Evolutionary conservation across 768 basidiomycete genomes (phyloP).

Genomic region (Gloeostereum incarnatum): DNA sequence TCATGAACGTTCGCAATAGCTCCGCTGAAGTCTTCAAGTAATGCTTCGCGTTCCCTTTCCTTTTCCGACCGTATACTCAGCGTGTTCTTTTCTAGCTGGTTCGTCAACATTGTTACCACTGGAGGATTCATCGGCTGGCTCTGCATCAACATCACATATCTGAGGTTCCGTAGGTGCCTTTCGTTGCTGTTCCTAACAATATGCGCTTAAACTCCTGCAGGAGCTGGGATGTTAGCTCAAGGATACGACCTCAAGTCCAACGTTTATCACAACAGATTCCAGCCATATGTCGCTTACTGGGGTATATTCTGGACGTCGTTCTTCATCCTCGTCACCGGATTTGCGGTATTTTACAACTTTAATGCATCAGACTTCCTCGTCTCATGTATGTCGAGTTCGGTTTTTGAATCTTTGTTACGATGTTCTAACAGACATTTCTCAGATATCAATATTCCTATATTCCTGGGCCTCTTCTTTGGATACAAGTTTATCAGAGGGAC

Average conservation of each 20-base stretch:
- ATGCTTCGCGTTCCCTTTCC: slow-evolving; percentile 11
- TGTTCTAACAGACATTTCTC: slow-evolving; percentile 23
- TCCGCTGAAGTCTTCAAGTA: slow-evolving; percentile 50
- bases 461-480: slow-evolving; percentile 29
- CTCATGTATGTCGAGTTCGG: slow-evolving; percentile 30
- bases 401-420: too few relatives aligned
- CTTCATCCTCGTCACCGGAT: slow-evolving; percentile 46
- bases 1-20: slow-evolving; percentile 57
- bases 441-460: slow-evolving; percentile 43
- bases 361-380: slow-evolving; percentile 41
- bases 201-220: slow-evolving; percentile 20
- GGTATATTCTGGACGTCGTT: slow-evolving; percentile 55
- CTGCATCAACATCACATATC: slow-evolving; percentile 61
- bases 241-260: slow-evolving; percentile 55
- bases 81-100: slow-evolving; percentile 35
- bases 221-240: slow-evolving; percentile 54
- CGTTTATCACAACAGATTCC: slow-evolving; percentile 49
- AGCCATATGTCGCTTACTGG: slow-evolving; percentile 66
- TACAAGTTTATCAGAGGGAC: slow-evolving; percentile 33
- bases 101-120: slow-evolving; percentile 58
- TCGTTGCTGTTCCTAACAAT: neutral
- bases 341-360: slow-evolving; percentile 58
- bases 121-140: slow-evolving; percentile 65
- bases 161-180: slow-evolving; percentile 50
- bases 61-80: neutral